Base-by-base conservation (phyloP, 2,329 filamentous ascomycete genomes). In the Arthrinium puccinioides region DNA sequence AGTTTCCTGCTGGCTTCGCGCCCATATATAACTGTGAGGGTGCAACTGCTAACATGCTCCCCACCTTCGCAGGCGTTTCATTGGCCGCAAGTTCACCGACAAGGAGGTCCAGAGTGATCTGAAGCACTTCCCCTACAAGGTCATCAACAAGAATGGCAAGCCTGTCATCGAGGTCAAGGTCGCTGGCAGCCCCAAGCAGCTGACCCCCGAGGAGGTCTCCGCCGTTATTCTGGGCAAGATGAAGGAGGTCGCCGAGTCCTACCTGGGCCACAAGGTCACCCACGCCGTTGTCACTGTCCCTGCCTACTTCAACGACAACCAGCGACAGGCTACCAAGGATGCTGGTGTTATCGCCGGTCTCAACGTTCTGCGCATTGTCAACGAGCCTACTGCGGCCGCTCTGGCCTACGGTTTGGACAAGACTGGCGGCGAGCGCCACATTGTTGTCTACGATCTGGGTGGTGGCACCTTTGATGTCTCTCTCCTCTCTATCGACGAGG, bases 41-140 rank as follows among this genome's bases (percentile, higher is more conserved):
- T 10, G 18, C 9, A 10, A 35, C 11, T 37, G 45, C 63, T 67
- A 53, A 66, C 51, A 28, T 24, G 11, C 7, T 18, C 15, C 41
- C 4, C 18, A n/a, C 20, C 43, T 21, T 35, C 39, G 7, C 47
- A 87, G 84, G 72, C 86, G 86, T 61, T 66, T 92, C 55, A 89
- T 92, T 59, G 86, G 86, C 56, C 84, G 84, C 64, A 92, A 89
- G 69, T 89, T 74, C 64, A 67, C 69, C 35, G 86, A 92, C 62
- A 85, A 83, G 71, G 86, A 94, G 48, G 82, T 96, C 50, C 89
- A 96, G 72, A 76, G 72, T 60, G 92, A 98, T 61, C 77, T 92
- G 61, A 97, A 98, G 85, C 86, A 96, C 75, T 96, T 95, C 78
- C 90, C 92, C 57, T 98, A 90, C 84, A 87, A 87, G 71, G 85